phyloP scores from a whole-genome alignment of 2,329 filamentous ascomycete species.

The Lasiodiplodia hormozganensis region DNA sequence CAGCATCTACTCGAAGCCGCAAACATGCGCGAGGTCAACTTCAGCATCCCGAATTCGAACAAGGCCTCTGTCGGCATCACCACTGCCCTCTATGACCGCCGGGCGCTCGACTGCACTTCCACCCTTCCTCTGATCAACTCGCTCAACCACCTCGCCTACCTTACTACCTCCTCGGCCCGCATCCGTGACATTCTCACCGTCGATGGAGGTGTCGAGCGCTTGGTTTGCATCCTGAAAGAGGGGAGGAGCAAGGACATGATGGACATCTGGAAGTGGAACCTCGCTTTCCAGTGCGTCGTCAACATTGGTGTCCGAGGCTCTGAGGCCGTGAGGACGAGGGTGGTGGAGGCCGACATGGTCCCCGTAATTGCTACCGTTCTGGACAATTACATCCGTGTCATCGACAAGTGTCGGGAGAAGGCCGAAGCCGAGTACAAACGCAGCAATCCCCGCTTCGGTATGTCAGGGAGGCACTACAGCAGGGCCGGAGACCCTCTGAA shows the following conservation, averaged over 20 bases:
- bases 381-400: slow-evolving; percentile 96
- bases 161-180: slow-evolving; percentile 95
- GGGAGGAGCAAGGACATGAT: slow-evolving; percentile 97
- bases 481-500: slow-evolving; percentile 47
- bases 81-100: slow-evolving; percentile 95
- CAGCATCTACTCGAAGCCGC: slow-evolving; percentile 38
- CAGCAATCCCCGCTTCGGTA: slow-evolving; percentile 53
- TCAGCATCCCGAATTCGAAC: slow-evolving; percentile 98
- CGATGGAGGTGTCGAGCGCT: slow-evolving; percentile 95
- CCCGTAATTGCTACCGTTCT: slow-evolving; percentile 98
- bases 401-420: slow-evolving; percentile 89
- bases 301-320: slow-evolving; percentile 98
- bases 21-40: slow-evolving; percentile 99
- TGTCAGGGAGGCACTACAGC: slow-evolving; percentile 49
- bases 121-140: slow-evolving; percentile 98
- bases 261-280: slow-evolving; percentile 99
- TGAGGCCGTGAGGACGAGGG: slow-evolving; percentile 89
- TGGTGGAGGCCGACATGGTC: slow-evolving; percentile 99
- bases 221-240: slow-evolving; percentile 98
- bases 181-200: slow-evolving; percentile 98
- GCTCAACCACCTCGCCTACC: slow-evolving; percentile 96
- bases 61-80: slow-evolving; percentile 99
- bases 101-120: slow-evolving; percentile 97
- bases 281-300: slow-evolving; percentile 98
- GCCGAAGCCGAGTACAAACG: slow-evolving; percentile 79